Evolutionary conservation across 768 basidiomycete species (phyloP).

Genomic region (Tylopilus felleus): DNA sequence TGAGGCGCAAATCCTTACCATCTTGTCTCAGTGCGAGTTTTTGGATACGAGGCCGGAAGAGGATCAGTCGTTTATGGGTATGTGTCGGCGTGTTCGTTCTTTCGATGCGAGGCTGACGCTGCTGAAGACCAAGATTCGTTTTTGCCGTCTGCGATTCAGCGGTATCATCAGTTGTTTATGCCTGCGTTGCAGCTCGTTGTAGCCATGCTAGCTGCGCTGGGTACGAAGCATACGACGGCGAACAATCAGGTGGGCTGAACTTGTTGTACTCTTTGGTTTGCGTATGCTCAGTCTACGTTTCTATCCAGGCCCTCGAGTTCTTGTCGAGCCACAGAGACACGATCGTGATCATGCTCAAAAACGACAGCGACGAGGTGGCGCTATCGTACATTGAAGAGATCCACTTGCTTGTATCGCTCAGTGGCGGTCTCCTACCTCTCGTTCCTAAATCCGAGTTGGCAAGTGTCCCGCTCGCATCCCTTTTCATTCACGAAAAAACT

Average conservation of each 20-base stretch:
- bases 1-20: constrained; percentile 70
- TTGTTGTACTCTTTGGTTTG: too few species aligned
- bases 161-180: constrained; percentile 89
- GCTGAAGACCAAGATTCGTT: constrained; percentile 75
- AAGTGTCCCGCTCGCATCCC: constrained; percentile 24
- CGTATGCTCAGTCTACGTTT: background rate
- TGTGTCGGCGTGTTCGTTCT: constrained; percentile 10
- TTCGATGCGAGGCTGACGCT: background rate
- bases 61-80: constrained; percentile 81
- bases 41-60: constrained; percentile 81
- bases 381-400: constrained; percentile 73
- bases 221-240: constrained; percentile 61
- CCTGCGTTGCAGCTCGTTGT: constrained; percentile 81
- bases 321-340: constrained; percentile 81
- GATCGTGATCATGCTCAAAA: constrained; percentile 76
- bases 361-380: constrained; percentile 59
- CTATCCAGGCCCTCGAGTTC: constrained; percentile 54
- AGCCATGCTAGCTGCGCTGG: constrained; percentile 74
- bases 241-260: constrained; percentile 56
- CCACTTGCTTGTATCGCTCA: constrained; percentile 72
- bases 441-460: constrained; percentile 80
- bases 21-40: constrained; percentile 82
- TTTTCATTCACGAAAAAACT: background rate
- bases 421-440: constrained; percentile 62
- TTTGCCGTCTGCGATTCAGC: constrained; percentile 79